A percentile compares a stretch with the other conserved stretches of the same genome.
phyloP scores from a whole-genome alignment of 495 filamentous ascomycete genomes.

The Trichodelitschia bisporula region DNA sequence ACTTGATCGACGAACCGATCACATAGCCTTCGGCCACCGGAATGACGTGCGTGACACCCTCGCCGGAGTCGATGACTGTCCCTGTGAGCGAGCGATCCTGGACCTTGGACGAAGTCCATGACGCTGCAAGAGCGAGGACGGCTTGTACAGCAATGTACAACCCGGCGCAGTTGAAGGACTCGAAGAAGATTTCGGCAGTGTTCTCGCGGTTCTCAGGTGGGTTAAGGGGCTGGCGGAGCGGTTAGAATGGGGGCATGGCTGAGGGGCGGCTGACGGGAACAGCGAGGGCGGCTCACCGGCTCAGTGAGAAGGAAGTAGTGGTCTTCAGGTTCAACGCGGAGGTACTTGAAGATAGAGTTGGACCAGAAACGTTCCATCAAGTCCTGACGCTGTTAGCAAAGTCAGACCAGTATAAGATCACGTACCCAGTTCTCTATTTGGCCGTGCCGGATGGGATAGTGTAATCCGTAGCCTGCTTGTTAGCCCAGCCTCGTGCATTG shows the following conservation, averaged over 20 bases:
- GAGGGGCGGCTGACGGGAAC: not conserved
- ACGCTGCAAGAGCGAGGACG: conserved; percentile 84
- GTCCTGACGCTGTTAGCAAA: conserved; percentile 29
- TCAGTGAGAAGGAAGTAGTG: conserved; percentile 96
- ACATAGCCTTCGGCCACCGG: conserved; percentile 51
- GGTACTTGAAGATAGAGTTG: conserved; percentile 98
- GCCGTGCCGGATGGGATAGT: conserved; percentile 93
- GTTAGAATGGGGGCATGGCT: conserved; percentile 4
- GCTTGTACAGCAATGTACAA: conserved; percentile 98
- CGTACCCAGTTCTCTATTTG: conserved; percentile 94
- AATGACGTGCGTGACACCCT: conserved; percentile 1
- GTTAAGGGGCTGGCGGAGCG: conserved; percentile 50
- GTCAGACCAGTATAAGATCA: not conserved
- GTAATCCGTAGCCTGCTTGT: conserved; percentile 59
- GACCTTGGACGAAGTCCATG: conserved; percentile 96
- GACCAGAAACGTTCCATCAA: conserved; percentile 99
- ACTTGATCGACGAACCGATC: conserved; percentile 96
- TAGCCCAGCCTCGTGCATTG: conserved; percentile 3
- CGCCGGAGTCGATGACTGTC: conserved; percentile 47
- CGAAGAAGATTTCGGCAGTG: conserved; percentile 98
- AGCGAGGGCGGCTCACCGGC: conserved; percentile 36
- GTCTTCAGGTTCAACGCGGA: conserved; percentile 92
- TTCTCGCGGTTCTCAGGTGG: conserved; percentile 97
- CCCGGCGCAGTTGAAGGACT: conserved; percentile 97
- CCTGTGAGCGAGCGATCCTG: conserved; percentile 91